phyloP scores from a whole-genome alignment of 352 stramenopile genomes.

The Globisporangium mamillatum region DNA sequence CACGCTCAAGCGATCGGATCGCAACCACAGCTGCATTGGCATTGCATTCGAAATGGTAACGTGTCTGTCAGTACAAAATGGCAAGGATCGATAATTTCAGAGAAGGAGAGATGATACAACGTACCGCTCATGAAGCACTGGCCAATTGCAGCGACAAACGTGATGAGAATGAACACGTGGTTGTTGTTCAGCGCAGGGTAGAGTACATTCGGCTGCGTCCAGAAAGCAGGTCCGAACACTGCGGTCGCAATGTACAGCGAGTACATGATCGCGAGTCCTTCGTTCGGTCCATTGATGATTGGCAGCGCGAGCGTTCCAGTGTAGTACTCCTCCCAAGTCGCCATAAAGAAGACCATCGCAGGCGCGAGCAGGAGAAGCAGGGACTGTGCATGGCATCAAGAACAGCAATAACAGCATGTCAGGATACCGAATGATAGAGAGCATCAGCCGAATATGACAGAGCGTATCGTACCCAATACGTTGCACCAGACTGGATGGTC shows the following conservation, averaged over 20 bases:
- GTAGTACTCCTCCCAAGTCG: conserved; percentile 99
- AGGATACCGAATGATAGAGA: no score
- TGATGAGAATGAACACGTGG: conserved; percentile 73
- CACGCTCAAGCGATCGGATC: conserved; percentile 61
- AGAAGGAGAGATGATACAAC: not conserved
- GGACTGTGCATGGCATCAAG: conserved; percentile 41
- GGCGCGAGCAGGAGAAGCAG: conserved; percentile 62
- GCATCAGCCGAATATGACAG: conserved; percentile 21
- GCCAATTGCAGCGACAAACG: conserved; percentile 52
- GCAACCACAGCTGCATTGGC: conserved; percentile 45
- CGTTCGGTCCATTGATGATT: conserved; percentile 95
- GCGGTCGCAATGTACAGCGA: conserved; percentile 72
- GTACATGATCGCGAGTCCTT: conserved; percentile 93
- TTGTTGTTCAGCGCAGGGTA: conserved; percentile 78
- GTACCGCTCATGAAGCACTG: conserved; percentile 76
- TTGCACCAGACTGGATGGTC: conserved; percentile 83
- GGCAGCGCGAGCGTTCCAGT: conserved; percentile 94
- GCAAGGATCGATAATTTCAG: not conserved
- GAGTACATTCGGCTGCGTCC: conserved; percentile 56
- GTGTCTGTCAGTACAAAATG: not conserved
- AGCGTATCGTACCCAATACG: conserved; percentile 53
- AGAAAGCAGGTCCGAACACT: conserved; percentile 56
- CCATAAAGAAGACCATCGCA: conserved; percentile 95
- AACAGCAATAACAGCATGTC: conserved; percentile 11
- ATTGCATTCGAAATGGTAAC: not conserved